A percentile compares a stretch with the other conserved stretches of the same genome.
These are phyloP conservation scores for Arabis hirsuta DNA, from an alignment of 345 rosid genomes.

Conservation along the genomic window DNA sequence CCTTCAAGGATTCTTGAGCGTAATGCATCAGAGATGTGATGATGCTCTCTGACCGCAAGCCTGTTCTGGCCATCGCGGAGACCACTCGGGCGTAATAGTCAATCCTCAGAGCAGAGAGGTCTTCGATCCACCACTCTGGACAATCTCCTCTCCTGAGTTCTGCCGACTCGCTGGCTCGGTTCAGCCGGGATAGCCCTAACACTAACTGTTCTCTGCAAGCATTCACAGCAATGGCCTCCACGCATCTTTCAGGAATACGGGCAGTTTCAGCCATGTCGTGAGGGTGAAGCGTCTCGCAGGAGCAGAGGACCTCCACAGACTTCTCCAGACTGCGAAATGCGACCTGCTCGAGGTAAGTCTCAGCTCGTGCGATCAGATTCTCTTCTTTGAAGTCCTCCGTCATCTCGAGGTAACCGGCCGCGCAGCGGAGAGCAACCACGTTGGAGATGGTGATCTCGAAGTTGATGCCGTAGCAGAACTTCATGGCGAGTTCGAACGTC, in stretches of 20 bases:
- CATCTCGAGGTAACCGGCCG: slow-evolving; percentile 83
- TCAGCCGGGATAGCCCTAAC: slow-evolving; percentile 46
- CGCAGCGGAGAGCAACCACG: slow-evolving; percentile 69
- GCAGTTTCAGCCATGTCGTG: slow-evolving; percentile 52
- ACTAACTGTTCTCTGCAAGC: slow-evolving; percentile 81
- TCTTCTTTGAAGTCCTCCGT: slow-evolving; percentile 75
- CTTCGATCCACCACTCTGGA: slow-evolving; percentile 82
- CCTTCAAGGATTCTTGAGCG: slow-evolving; percentile 68
- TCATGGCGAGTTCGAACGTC: slow-evolving; percentile 83
- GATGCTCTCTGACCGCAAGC: slow-evolving; percentile 63
- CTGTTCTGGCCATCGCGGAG: slow-evolving; percentile 60
- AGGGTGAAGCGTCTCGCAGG: slow-evolving; percentile 53
- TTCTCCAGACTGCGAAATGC: slow-evolving; percentile 66
- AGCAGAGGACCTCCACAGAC: slow-evolving; percentile 65
- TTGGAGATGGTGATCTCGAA: slow-evolving; percentile 78
- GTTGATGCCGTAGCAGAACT: slow-evolving; percentile 88
- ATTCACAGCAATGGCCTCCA: slow-evolving; percentile 77
- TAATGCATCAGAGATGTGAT: slow-evolving; percentile 75
- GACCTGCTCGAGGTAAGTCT: slow-evolving; percentile 59
- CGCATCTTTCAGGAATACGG: slow-evolving; percentile 58
- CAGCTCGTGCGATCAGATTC: slow-evolving; percentile 66
- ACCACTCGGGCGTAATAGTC: slow-evolving; percentile 67
- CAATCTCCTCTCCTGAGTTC: slow-evolving; percentile 59
- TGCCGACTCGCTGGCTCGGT: slow-evolving; percentile 36
- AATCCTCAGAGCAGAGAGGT: slow-evolving; percentile 63